Base-by-base conservation (phyloP, 495 filamentous ascomycete genomes). In the Xylaria telfairii region DNA sequence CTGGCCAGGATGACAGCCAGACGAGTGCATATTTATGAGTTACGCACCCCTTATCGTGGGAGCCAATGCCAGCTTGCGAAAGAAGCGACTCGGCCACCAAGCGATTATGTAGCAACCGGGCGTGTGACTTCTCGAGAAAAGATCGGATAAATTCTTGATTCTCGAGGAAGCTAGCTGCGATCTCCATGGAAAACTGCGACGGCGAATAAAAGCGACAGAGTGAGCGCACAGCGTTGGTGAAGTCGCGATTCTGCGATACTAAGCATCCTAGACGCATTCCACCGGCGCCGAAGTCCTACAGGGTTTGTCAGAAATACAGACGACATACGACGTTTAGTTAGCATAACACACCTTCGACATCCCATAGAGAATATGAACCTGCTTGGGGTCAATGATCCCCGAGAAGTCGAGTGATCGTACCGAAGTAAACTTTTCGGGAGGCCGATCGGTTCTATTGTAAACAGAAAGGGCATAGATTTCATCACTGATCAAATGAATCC, bases 391-490 rank as follows among this genome's bases (percentile, higher is more conserved):
- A 13, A 91, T 89, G 24, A 88, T 79, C 0, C 81, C 81, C 0
- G 70, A 72, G 2, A 75, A 71, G 59, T 88, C 80, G 49, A 91
- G 80, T 0, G 87, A 83, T 0, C 88, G 76, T 0, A 85, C 81
- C 1, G 86, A 89, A n/a, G 80, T 78, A 72, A 92, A 92, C 37
- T 2, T 4, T 12, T 63, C 60, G 4, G 39, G 28, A 39, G 10
- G 30, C 8, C 60, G 60, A 19, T 81, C 75, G 4, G 81, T 74
- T 30, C 81, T 82, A 10, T 83, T 73, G 71, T 82, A 91, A 0
- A 87, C 78, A 0, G 85, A 88, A 21, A 89, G 74, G 0, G 86
- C 90, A 72, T 91, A 91, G 15, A 91, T 85, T 73, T 92, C 90
- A 64, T 92, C 90, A 53, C 84, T 85, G 61, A 91, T 83, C 3